These are phyloP conservation scores for peach (Prunus persica) DNA, from an alignment of 306 rosid genomes.

Conservation along the genomic window DNA sequence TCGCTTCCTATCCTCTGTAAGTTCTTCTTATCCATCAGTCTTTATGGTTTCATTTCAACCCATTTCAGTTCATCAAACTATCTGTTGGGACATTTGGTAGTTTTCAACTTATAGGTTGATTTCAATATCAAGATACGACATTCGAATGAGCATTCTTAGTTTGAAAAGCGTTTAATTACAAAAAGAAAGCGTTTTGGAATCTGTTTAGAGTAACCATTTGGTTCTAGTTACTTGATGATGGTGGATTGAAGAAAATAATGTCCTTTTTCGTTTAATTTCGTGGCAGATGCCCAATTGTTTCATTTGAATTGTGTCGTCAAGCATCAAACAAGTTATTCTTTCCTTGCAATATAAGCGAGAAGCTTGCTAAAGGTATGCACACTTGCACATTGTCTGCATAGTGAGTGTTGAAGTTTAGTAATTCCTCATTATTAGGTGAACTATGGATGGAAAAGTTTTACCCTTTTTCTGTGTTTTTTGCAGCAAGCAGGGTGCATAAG, in stretches of 20 bases:
- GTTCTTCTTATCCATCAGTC: not conserved
- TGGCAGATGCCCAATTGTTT: slow-evolving; percentile 52
- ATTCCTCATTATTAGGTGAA: not conserved
- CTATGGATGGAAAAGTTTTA: not conserved
- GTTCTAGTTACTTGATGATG: not conserved
- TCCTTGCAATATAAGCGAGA: slow-evolving; percentile 41
- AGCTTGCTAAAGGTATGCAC: slow-evolving; percentile 31
- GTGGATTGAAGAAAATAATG: not conserved
- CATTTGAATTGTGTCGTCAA: slow-evolving; percentile 37
- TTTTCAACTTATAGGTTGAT: not conserved
- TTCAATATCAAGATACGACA: not conserved
- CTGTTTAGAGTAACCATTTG: not conserved
- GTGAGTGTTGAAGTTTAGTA: not conserved
- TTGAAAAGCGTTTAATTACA: not conserved
- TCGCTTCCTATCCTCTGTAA: slow-evolving; percentile 17
- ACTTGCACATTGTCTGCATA: not conserved
- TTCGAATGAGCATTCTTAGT: not conserved
- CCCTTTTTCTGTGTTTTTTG: slow-evolving; percentile 3
- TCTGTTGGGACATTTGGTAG: not conserved
- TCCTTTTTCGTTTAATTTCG: not conserved
- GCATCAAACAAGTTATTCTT: slow-evolving; percentile 24
- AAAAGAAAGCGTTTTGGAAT: not conserved
- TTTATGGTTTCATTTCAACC: not conserved
- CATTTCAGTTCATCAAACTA: not conserved
- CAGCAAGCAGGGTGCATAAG: slow-evolving; percentile 56